Conservation (phyloP, 139 green algal species). For the Micractinium sp. region DNA sequence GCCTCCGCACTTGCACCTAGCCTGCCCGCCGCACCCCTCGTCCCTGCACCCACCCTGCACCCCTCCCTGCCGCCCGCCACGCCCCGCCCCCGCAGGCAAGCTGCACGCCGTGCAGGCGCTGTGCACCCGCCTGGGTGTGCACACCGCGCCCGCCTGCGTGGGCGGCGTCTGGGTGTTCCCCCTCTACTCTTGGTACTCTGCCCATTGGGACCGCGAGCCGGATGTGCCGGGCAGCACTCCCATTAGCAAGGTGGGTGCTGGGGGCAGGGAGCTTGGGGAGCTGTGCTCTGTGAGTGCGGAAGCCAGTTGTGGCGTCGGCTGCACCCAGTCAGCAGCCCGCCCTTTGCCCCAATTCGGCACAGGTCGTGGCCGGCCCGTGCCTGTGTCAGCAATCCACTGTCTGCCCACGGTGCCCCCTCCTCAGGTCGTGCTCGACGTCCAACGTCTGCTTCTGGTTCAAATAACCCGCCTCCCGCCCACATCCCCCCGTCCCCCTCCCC, state of each 20-base stretch:
- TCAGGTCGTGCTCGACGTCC: too few species aligned
- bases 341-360: too few species aligned
- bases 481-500: neutral
- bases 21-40: neutral
- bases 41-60: too few species aligned
- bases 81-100: conserved; percentile 50
- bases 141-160: conserved; percentile 52
- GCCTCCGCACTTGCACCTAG: too few species aligned
- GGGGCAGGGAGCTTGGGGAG: too few species aligned
- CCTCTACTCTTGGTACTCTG: conserved; percentile 57
- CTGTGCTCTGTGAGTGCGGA: too few species aligned
- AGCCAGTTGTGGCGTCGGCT: too few species aligned
- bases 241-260: conserved; percentile 47
- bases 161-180: conserved; percentile 64
- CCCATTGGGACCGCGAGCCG: conserved; percentile 57
- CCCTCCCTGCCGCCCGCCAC: neutral
- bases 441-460: too few species aligned
- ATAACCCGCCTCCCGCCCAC: neutral
- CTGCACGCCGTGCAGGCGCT: conserved; percentile 56
- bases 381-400: too few species aligned
- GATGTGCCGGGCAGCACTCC: conserved; percentile 49
- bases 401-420: too few species aligned
- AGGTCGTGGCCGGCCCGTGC: too few species aligned
- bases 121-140: conserved; percentile 63
- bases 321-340: neutral